Conservation (phyloP, 345 rosid species). For the Erodium maritimum region DNA sequence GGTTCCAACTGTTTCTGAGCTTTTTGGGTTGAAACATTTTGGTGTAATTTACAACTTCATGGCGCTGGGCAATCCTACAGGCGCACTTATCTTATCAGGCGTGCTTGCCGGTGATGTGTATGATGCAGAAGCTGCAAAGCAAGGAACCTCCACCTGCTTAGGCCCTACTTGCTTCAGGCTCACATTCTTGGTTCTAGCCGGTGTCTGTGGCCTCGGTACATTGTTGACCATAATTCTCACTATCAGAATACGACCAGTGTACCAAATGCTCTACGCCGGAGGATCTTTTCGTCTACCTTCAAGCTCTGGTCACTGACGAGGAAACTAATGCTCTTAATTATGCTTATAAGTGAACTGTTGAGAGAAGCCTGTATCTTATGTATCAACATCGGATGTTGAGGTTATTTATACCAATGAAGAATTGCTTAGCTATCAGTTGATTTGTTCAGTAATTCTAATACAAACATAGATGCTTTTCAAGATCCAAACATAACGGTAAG, state of each 20-base stretch:
- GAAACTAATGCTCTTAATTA: not conserved
- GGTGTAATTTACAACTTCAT: slow-evolving; percentile 79
- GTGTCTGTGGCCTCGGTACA: slow-evolving; percentile 59
- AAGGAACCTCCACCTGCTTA: slow-evolving; percentile 59
- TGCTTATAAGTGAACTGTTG: too few species aligned
- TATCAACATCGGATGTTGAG: too few species aligned
- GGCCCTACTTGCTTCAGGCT: slow-evolving; percentile 76
- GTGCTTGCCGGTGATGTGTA: slow-evolving; percentile 68
- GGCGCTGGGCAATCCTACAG: slow-evolving; percentile 72
- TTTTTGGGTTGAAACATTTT: slow-evolving; percentile 77
- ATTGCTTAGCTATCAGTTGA: not conserved
- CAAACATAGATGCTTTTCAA: too few species aligned
- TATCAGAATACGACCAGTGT: slow-evolving; percentile 70
- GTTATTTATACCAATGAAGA: too few species aligned
- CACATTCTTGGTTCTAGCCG: slow-evolving; percentile 69
- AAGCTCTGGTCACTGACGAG: slow-evolving; percentile 19
- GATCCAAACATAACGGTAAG: too few species aligned
- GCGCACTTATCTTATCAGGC: slow-evolving; percentile 85
- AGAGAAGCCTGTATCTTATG: too few species aligned
- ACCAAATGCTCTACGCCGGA: slow-evolving; percentile 70
- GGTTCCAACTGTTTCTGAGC: slow-evolving; percentile 85
- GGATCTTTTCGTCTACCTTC: slow-evolving; percentile 64
- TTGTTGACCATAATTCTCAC: slow-evolving; percentile 55
- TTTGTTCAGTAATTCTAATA: too few species aligned
- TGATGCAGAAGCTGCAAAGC: slow-evolving; percentile 75